Base-by-base conservation (phyloP, 2,329 filamentous ascomycete genomes). In the Myriangium duriaei region DNA sequence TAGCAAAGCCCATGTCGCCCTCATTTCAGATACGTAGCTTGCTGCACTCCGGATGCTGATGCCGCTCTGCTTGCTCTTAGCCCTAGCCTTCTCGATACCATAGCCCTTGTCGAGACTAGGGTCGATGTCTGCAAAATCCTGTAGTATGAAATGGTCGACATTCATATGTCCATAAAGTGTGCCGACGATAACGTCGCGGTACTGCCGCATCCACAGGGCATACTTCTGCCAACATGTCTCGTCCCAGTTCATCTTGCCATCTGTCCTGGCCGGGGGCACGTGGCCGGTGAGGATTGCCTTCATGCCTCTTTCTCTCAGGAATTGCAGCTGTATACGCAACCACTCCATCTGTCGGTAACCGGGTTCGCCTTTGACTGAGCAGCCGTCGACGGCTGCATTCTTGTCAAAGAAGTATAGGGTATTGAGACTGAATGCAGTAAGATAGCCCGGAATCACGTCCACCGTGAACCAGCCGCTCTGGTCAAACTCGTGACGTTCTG, bases 171-270 rank as follows among this genome's bases (percentile, higher is more conserved):
- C 91, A 53, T 81, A 98, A 4, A 93, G 54, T 16, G 76, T 76
- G 10, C 74, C 76, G 13, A 87, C 70, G 13, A 98, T 70, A 26
- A 98, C 79, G 56, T 98, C 91, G 21, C 91, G 81, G 58, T 86
- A 98, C 57, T 92, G 85, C 48, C 76, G 73, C 51, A 88, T 64
- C 85, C 87, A 96, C 3, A 96, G 64, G 0, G 85, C 81, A 59
- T 94, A 98, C 56, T 93, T 95, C 57, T 95, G 88, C 87, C 88
- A 98, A 62, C 91, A 98, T 0, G 82, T 86, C 65, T 96, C 88
- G 48, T 95, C 86, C 91, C 91, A 98, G 44, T 76, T 77, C 51
- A 76, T 73, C 66, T 96, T 96, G 60, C 76, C 80, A 24, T 76
- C 71, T 1, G 87, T 91, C 44, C 87, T 71, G 1, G 87, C 88